phyloP scores from a whole-genome alignment of 139 green algal species.

The Chlorokybus atmophyticus region DNA sequence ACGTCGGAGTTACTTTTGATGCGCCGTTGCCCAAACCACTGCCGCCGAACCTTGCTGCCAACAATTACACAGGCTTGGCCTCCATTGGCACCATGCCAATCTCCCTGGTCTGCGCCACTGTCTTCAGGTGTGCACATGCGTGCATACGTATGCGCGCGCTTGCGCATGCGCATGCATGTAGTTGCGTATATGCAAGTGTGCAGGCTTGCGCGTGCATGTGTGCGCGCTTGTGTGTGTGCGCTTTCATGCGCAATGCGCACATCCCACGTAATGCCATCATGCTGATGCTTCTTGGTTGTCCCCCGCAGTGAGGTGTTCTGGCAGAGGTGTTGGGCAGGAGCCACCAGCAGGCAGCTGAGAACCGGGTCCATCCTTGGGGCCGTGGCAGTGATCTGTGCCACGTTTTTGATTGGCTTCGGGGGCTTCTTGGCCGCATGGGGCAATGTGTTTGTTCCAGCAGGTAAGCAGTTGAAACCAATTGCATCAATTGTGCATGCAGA shows the following conservation, averaged over 20 bases:
- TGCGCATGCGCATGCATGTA: no score
- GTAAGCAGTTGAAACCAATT: no score
- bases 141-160: no score
- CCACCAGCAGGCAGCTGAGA: constrained; percentile 13
- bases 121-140: no score
- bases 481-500: no score
- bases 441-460: constrained; percentile 23
- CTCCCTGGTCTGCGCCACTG: constrained; percentile 50
- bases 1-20: constrained; percentile 47
- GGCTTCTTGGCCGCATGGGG: constrained; percentile 59
- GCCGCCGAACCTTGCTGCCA: constrained; percentile 18
- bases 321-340: constrained; percentile 17
- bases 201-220: no score
- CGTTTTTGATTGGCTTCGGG: constrained; percentile 41
- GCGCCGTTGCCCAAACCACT: constrained; percentile 36
- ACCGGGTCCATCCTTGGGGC: constrained; percentile 7
- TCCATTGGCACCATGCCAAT: constrained; percentile 53
- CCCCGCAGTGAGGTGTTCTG: not conserved
- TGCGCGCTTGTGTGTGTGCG: no score
- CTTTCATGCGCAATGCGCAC: no score
- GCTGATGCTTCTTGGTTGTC: no score
- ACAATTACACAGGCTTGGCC: constrained; percentile 37
- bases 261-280: no score
- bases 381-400: constrained; percentile 8
- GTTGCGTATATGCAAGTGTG: no score